phyloP scores from a whole-genome alignment of 164 flowering plant genomes.

The Protea cynaroides region DNA sequence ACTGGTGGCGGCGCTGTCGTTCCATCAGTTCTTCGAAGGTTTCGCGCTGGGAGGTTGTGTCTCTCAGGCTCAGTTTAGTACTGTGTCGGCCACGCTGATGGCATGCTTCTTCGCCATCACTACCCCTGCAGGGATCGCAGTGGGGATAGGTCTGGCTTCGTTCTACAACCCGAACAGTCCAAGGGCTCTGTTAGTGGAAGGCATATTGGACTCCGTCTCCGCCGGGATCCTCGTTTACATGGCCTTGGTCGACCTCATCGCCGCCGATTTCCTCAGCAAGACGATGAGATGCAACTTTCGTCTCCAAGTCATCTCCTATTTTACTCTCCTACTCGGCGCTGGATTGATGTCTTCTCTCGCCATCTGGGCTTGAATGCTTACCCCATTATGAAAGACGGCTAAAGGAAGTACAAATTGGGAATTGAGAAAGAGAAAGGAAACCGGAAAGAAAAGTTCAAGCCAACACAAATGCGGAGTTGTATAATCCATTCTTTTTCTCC shows the following conservation, averaged over 20 bases:
- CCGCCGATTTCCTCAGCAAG: constrained; percentile 89
- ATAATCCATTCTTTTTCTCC: too few relatives aligned
- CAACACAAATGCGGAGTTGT: too few relatives aligned
- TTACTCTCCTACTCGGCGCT: constrained; percentile 73
- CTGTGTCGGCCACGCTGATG: constrained; percentile 52
- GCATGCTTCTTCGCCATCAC: constrained; percentile 86
- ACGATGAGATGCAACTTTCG: constrained; percentile 81
- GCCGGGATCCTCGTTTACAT: constrained; percentile 89
- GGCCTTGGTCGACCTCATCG: constrained; percentile 92
- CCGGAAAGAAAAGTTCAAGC: too few relatives aligned
- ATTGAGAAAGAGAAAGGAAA: too few relatives aligned
- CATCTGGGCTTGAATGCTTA: constrained; percentile 70
- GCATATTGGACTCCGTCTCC: constrained; percentile 66
- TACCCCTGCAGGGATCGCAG: constrained; percentile 62
- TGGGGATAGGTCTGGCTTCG: constrained; percentile 61
- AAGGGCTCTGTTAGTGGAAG: constrained; percentile 64
- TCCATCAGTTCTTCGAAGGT: constrained; percentile 98
- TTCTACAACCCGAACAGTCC: constrained; percentile 66
- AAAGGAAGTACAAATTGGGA: too few relatives aligned
- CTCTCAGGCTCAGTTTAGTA: constrained; percentile 69
- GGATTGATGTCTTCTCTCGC: constrained; percentile 75
- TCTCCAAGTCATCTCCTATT: constrained; percentile 70
- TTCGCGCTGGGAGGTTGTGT: constrained; percentile 97
- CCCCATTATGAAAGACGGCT: too few relatives aligned
- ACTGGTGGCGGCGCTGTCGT: constrained; percentile 74